phyloP scores from a whole-genome alignment of 2,329 filamentous ascomycete genomes.

The Colletotrichum cuscutae region DNA sequence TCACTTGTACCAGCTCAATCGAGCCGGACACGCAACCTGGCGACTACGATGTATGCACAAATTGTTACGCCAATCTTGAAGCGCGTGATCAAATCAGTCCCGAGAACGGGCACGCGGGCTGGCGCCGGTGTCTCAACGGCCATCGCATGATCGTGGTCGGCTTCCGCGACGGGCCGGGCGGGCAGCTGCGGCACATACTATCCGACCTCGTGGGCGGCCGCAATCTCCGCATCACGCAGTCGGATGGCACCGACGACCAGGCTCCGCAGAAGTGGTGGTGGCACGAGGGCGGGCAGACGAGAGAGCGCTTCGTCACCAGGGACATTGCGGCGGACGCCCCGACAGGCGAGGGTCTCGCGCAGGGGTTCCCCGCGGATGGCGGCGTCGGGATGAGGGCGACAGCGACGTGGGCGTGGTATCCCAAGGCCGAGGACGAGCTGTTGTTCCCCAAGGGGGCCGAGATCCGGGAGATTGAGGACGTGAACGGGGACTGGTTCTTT shows the following conservation, averaged over 20 bases:
- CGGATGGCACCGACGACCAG: constrained; percentile 42
- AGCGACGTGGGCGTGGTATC: constrained; percentile 84
- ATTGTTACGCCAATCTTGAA: constrained; percentile 79
- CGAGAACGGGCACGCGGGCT: constrained; percentile 83
- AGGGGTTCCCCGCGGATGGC: constrained; percentile 77
- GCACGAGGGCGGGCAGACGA: constrained; percentile 51
- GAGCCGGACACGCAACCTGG: constrained; percentile 62
- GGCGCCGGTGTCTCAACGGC: constrained; percentile 82
- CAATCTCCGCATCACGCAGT: constrained; percentile 70
- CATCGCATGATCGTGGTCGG: constrained; percentile 88
- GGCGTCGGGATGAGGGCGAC: constrained; percentile 72
- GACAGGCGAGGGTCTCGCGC: constrained; percentile 41
- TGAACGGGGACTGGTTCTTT: constrained; percentile 92
- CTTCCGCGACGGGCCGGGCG: constrained; percentile 75
- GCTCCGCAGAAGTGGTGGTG: constrained; percentile 63
- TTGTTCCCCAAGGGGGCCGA: constrained; percentile 86
- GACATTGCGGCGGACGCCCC: constrained; percentile 61
- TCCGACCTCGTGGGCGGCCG: constrained; percentile 82
- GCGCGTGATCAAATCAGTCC: constrained; percentile 71
- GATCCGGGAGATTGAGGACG: constrained; percentile 83
- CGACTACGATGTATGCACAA: constrained; percentile 87
- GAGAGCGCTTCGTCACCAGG: constrained; percentile 59
- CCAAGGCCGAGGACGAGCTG: constrained; percentile 77
- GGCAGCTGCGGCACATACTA: constrained; percentile 74
- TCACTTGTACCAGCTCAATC: constrained; percentile 70